Percentiles rank a stretch among this genome's conserved stretches.
phyloP scores from a whole-genome alignment of 2,329 filamentous ascomycete genomes.

The Pseudogymnoascus sp. region DNA sequence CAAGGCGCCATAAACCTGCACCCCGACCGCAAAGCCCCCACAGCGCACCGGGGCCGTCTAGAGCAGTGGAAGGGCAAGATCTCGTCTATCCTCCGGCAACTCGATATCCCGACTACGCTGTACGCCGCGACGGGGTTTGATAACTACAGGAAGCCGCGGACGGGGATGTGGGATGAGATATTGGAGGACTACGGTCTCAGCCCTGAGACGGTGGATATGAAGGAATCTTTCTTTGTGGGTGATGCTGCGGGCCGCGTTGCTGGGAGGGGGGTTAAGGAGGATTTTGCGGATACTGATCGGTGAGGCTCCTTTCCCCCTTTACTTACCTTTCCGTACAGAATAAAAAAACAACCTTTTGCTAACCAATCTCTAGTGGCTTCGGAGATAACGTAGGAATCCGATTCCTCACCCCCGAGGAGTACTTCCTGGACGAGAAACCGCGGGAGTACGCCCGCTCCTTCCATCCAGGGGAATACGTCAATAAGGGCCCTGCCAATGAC shows the following conservation, averaged over 20 bases:
- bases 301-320: constrained; percentile 8
- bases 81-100: constrained; percentile 55
- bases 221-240: constrained; percentile 74
- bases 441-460: constrained; percentile 62
- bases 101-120: constrained; percentile 68
- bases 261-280: constrained; percentile 38
- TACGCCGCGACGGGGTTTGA: constrained; percentile 85
- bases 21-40: constrained; percentile 60
- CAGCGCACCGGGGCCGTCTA: constrained; percentile 58
- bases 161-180: constrained; percentile 77
- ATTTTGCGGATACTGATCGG: constrained; percentile 57
- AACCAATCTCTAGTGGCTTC: constrained; percentile 52
- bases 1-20: constrained; percentile 76
- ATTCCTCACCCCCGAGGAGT: constrained; percentile 87
- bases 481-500: constrained; percentile 20
- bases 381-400: constrained; percentile 73
- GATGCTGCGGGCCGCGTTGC: constrained; percentile 65
- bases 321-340: too few relatives aligned
- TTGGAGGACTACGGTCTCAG: constrained; percentile 40
- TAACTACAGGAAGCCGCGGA: constrained; percentile 74
- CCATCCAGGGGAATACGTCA: constrained; percentile 53
- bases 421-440: constrained; percentile 63
- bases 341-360: too few relatives aligned
- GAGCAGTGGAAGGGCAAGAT: constrained; percentile 78
- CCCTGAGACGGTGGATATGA: constrained; percentile 52